Conservation (phyloP, 2,329 filamentous ascomycete species). For the Aspergillus fijiensis region DNA sequence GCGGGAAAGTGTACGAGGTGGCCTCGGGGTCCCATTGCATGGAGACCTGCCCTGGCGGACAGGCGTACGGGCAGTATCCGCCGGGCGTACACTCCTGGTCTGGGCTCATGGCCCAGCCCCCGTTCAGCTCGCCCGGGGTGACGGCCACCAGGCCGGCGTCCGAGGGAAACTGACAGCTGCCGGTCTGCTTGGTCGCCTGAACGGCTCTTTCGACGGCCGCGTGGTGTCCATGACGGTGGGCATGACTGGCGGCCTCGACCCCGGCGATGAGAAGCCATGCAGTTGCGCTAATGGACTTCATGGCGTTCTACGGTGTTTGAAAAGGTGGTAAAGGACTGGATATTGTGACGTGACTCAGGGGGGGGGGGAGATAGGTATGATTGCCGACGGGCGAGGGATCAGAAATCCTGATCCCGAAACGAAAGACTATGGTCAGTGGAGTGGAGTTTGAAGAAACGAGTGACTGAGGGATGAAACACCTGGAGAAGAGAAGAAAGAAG, state of each 20-base stretch:
- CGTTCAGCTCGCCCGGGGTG: constrained; percentile 64
- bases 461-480: constrained; percentile 22
- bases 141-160: constrained; percentile 67
- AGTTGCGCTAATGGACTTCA: constrained; percentile 38
- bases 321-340: constrained; percentile 1
- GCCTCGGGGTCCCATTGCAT: constrained; percentile 74
- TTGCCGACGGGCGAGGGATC: not conserved
- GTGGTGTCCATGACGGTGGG: constrained; percentile 18
- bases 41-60: constrained; percentile 72
- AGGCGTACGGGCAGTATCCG: constrained; percentile 74
- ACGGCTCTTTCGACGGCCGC: constrained; percentile 25
- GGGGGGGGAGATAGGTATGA: constrained; percentile 3
- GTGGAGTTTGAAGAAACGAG: constrained; percentile 22
- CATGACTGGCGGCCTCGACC: constrained; percentile 37
- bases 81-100: constrained; percentile 67
- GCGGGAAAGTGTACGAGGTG: constrained; percentile 63
- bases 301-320: constrained; percentile 18
- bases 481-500: constrained; percentile 17
- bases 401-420: constrained; percentile 10
- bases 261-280: constrained; percentile 39
- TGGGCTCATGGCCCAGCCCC: constrained; percentile 77
- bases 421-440: constrained; percentile 25
- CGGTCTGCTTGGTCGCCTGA: constrained; percentile 54
- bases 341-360: constrained; percentile 5
- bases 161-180: constrained; percentile 64